Conservation (phyloP, 2,329 filamentous ascomycete genomes). For the Neocucurbitaria cava region DNA sequence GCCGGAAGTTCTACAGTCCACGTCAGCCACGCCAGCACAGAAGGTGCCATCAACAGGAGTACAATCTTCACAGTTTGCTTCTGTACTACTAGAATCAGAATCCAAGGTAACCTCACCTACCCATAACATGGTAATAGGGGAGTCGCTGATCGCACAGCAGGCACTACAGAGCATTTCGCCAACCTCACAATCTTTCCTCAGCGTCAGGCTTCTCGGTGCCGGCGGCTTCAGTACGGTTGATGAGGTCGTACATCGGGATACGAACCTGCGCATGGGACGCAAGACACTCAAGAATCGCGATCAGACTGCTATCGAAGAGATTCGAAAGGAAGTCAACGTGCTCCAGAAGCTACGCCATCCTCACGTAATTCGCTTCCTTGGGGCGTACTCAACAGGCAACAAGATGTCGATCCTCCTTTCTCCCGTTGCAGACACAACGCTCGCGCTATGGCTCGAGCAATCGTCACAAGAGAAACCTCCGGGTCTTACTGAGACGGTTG, state of each 20-base stretch:
- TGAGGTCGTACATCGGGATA: constrained; percentile 45
- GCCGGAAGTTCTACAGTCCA: neutral
- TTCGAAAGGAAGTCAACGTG: constrained; percentile 45
- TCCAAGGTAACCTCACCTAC: constrained; percentile 1
- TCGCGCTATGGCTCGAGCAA: constrained; percentile 43
- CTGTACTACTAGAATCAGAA: neutral
- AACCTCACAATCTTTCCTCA: constrained; percentile 37
- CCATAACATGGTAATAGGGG: neutral
- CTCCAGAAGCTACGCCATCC: constrained; percentile 49
- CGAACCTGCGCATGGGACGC: constrained; percentile 40
- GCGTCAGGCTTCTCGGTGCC: constrained; percentile 44
- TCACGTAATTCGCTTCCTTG: constrained; percentile 48
- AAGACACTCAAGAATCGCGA: constrained; percentile 49
- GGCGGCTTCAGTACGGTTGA: constrained; percentile 49
- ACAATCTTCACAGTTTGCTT: neutral
- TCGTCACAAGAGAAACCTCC: constrained; percentile 24
- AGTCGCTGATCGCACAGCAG: neutral
- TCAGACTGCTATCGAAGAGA: constrained; percentile 38
- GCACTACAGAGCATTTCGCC: constrained; percentile 10
- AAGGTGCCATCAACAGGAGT: neutral
- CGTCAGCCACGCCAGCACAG: neutral
- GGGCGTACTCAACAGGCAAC: constrained; percentile 44
- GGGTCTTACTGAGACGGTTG: constrained; percentile 30
- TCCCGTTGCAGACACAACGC: constrained; percentile 47
- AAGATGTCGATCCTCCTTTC: constrained; percentile 48